These are phyloP conservation scores for Fusarium subtropicale DNA, from an alignment of 2,329 filamentous ascomycete genomes.

Conservation along the genomic window DNA sequence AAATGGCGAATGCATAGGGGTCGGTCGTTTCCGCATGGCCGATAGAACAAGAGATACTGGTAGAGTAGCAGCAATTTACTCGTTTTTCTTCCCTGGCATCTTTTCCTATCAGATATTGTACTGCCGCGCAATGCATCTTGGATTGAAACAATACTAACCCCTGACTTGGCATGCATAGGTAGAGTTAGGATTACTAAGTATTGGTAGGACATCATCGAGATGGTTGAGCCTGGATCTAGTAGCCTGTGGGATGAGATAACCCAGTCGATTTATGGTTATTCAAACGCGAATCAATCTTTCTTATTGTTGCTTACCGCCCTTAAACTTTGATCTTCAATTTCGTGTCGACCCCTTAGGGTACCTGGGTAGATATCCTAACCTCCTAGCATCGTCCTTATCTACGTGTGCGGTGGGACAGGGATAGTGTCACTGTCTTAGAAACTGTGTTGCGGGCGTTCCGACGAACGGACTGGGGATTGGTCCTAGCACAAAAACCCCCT, in stretches of 20 bases:
- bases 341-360: background rate
- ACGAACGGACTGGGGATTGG: conserved; percentile 31
- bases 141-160: background rate
- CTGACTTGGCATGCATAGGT: background rate
- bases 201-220: background rate
- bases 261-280: background rate
- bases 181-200: background rate
- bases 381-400: conserved; percentile 17
- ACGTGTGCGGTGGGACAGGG: background rate
- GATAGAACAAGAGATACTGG: background rate
- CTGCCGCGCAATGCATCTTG: background rate
- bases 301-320: too few relatives aligned
- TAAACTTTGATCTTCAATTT: too few relatives aligned
- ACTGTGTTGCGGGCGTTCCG: conserved; percentile 40
- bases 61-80: background rate
- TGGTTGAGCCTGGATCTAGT: background rate
- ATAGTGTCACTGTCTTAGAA: conserved; percentile 8
- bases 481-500: conserved; percentile 10
- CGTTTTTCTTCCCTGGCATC: background rate
- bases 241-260: background rate
- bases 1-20: background rate
- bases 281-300: background rate
- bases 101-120: background rate
- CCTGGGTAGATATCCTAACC: background rate
- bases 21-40: background rate